phyloP scores from a whole-genome alignment of 805 yeast species.

The Saccharomycopsis malanga region DNA sequence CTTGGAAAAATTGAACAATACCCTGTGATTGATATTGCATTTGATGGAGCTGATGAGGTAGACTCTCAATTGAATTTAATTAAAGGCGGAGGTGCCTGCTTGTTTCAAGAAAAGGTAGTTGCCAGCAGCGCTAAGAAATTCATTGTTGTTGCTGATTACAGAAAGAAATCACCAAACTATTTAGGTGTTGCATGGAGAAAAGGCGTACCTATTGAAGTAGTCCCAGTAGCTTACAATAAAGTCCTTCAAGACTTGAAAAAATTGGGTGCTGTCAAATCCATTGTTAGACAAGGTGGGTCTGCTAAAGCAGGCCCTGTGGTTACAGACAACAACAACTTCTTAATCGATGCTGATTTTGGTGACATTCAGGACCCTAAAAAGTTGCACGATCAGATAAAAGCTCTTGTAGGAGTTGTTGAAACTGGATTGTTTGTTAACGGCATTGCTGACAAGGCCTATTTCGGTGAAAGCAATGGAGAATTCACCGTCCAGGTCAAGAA shows the following conservation, averaged over 20 bases:
- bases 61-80: conserved; percentile 76
- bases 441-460: conserved; percentile 74
- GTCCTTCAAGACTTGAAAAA: conserved; percentile 54
- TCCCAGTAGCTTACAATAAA: conserved; percentile 79
- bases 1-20: conserved; percentile 80
- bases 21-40: conserved; percentile 81
- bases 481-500: conserved; percentile 27
- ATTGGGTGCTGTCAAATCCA: conserved; percentile 54
- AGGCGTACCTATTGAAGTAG: conserved; percentile 94
- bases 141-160: conserved; percentile 84
- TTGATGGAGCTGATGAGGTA: conserved; percentile 98
- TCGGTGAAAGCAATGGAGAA: conserved; percentile 78
- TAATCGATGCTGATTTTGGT: conserved; percentile 92
- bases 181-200: conserved; percentile 80
- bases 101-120: conserved; percentile 92
- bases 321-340: conserved; percentile 91
- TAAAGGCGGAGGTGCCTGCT: conserved; percentile 98
- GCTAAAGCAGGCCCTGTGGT: conserved; percentile 97
- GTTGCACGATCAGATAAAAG: conserved; percentile 62
- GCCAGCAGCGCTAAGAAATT: conserved; percentile 73
- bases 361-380: conserved; percentile 44
- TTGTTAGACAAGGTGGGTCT: conserved; percentile 75
- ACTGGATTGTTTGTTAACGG: conserved; percentile 77
- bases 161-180: conserved; percentile 62
- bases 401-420: conserved; percentile 89